These are phyloP conservation scores for Alternaria atra DNA, from an alignment of 2,329 filamentous ascomycete genomes.

Conservation along the genomic window DNA sequence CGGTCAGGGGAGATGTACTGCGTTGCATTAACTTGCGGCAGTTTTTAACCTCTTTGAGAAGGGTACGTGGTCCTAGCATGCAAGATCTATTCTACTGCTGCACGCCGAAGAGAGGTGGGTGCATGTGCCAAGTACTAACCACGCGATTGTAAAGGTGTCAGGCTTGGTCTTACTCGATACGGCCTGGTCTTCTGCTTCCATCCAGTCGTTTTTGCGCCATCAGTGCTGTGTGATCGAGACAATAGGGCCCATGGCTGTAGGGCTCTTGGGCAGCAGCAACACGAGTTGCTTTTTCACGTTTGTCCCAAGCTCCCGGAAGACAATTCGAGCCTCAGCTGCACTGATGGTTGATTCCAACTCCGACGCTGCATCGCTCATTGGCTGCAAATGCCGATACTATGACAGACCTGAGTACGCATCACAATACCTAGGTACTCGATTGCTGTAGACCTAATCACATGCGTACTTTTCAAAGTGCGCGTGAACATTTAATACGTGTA, in stretches of 20 bases:
- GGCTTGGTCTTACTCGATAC: background rate
- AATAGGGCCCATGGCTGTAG: background rate
- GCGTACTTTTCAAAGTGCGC: background rate
- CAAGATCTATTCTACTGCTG: background rate
- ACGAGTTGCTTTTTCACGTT: constrained; percentile 7
- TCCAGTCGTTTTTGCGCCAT: constrained; percentile 6
- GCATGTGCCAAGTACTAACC: background rate
- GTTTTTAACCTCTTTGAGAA: constrained; percentile 7
- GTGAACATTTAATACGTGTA: background rate
- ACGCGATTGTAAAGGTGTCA: background rate
- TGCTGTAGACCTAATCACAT: background rate
- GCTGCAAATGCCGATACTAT: background rate
- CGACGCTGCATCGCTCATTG: background rate
- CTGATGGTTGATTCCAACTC: background rate
- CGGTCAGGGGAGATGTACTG: constrained; percentile 3
- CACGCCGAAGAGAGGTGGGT: background rate
- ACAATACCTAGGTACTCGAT: background rate
- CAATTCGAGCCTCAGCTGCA: background rate
- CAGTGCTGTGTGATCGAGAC: constrained; percentile 6
- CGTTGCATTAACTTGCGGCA: constrained; percentile 17
- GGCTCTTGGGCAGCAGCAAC: background rate
- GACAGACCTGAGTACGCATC: background rate
- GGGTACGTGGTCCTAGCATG: constrained; percentile 10
- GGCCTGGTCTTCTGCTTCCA: background rate
- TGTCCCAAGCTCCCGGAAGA: constrained; percentile 5